A percentile compares a stretch with the other conserved stretches of the same genome.
phyloP scores from a whole-genome alignment of 1,139 yeast genomes.

The Yamadazyma diospyri region DNA sequence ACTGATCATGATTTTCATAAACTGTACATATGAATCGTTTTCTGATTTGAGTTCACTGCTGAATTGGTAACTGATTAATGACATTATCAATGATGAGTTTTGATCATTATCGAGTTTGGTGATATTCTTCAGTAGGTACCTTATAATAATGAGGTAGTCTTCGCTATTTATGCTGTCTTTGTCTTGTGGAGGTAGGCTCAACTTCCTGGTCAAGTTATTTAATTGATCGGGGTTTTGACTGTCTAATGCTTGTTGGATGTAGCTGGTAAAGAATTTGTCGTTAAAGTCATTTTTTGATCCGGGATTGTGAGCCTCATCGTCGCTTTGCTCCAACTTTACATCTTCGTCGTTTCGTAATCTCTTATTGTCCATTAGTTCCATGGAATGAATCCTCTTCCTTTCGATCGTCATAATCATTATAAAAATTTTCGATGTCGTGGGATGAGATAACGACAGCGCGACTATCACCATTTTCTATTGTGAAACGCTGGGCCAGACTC shows the following conservation, averaged over 20 bases:
- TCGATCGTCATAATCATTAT: constrained; percentile 29
- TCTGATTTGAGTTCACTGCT: constrained; percentile 34
- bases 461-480: no score
- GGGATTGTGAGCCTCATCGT: background rate
- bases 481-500: no score
- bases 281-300: constrained; percentile 16
- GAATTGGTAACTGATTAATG: constrained; percentile 54
- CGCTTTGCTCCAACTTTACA: background rate
- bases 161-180: constrained; percentile 27
- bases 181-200: constrained; percentile 24
- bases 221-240: constrained; percentile 56
- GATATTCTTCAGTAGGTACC: constrained; percentile 31
- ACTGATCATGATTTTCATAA: constrained; percentile 74
- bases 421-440: constrained; percentile 7
- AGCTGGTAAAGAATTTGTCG: constrained; percentile 59
- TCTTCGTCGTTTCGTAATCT: constrained; percentile 2
- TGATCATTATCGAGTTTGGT: constrained; percentile 37
- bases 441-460: constrained; percentile 4
- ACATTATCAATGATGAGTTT: constrained; percentile 29
- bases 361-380: background rate
- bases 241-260: constrained; percentile 66
- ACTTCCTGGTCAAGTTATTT: constrained; percentile 36
- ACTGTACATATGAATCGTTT: constrained; percentile 57
- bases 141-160: constrained; percentile 35
- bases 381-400: constrained; percentile 2